Conservation (phyloP, 2,329 filamentous ascomycete species). For the Coniella lustricola region DNA sequence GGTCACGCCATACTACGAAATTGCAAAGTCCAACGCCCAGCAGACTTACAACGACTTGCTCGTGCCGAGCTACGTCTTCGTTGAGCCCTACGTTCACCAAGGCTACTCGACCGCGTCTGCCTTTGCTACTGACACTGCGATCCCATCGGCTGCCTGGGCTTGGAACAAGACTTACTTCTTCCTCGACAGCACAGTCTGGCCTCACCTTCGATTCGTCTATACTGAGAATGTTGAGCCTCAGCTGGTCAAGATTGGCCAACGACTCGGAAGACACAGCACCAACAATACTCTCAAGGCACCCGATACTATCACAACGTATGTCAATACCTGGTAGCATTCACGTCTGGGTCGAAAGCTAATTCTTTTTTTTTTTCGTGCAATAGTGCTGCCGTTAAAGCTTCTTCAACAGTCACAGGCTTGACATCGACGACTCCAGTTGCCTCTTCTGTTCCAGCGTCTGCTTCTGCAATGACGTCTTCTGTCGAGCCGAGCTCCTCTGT, state of each 20-base stretch:
- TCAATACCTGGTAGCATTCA: not conserved
- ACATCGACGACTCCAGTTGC: slow-evolving; percentile 19
- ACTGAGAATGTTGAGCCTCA: slow-evolving; percentile 93
- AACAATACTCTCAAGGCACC: slow-evolving; percentile 26
- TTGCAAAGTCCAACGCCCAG: slow-evolving; percentile 53
- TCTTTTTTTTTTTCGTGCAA: not conserved
- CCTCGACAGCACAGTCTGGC: slow-evolving; percentile 71
- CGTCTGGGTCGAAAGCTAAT: not conserved
- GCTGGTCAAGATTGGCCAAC: slow-evolving; percentile 82
- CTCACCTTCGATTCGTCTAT: slow-evolving; percentile 72
- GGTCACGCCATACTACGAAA: slow-evolving; percentile 66
- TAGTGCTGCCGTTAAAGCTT: slow-evolving; percentile 24
- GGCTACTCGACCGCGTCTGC: slow-evolving; percentile 60
- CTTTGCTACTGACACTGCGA: slow-evolving; percentile 60
- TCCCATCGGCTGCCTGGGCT: slow-evolving; percentile 65
- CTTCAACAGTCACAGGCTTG: slow-evolving; percentile 33
- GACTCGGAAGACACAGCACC: slow-evolving; percentile 68
- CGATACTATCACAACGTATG: slow-evolving; percentile 25
- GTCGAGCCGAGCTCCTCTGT: slow-evolving; percentile 17
- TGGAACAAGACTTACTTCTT: slow-evolving; percentile 66
- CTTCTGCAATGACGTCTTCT: slow-evolving; percentile 3
- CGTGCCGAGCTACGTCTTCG: slow-evolving; percentile 67
- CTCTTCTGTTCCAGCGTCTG: slow-evolving; percentile 20
- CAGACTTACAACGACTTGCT: slow-evolving; percentile 67
- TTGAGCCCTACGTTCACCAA: slow-evolving; percentile 65